Evolutionary conservation across 345 rosid species (phyloP), one percentile per base, ranked within the genome.

Genomic region (Abelmoschus esculentus): DNA sequence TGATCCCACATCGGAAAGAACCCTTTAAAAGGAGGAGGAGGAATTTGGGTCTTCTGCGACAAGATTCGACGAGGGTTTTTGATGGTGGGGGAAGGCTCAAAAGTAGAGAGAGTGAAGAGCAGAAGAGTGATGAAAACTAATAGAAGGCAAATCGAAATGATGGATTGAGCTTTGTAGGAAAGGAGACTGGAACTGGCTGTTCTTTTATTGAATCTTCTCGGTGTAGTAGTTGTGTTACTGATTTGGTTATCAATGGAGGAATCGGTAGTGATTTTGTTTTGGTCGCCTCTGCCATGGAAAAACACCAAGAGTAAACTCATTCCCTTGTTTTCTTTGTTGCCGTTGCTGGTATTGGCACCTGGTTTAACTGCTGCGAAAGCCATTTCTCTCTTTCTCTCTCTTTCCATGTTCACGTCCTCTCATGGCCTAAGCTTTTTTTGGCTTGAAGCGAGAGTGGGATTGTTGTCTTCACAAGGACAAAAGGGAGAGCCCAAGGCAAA

Each of bases 1-100:
- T 71, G 32, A 3, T 53, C 65, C 78, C 74, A 66, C 60, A 71
- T 11, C 13, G 26, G 9, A 6, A 49, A 70, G 60, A 58, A 52
- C 5, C 11, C 3, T 3, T 47, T 47, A 12, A 47, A 47, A 49
- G 53, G 17, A 13, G 17, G 17, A 13, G 17, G 53, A 3, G 53
- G 17, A 3, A 3, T 14, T 3, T 49, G n/a, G 17, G 53, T 13
- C 6, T 49, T 49, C 17, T 49, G 53, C 2, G 53, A 49, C n/a
- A 49, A 49, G 53, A 49, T 15, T 49, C 53, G 53, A 12, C 53
- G 53, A 49, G 53, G 53, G 53, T 49, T 49, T 49, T 49, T 13
- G 6, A 49, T 49, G 5, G 18, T 49, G 17, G 53, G 53, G 5
- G 53, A 49, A 17, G 53, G 53, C 15, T 49, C 53, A 13, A 49